A percentile compares a stretch with the other conserved stretches of the same genome.
These are phyloP conservation scores for Zasmidium citrigriseum DNA, from an alignment of 2,329 filamentous ascomycete species.

Conservation along the genomic window DNA sequence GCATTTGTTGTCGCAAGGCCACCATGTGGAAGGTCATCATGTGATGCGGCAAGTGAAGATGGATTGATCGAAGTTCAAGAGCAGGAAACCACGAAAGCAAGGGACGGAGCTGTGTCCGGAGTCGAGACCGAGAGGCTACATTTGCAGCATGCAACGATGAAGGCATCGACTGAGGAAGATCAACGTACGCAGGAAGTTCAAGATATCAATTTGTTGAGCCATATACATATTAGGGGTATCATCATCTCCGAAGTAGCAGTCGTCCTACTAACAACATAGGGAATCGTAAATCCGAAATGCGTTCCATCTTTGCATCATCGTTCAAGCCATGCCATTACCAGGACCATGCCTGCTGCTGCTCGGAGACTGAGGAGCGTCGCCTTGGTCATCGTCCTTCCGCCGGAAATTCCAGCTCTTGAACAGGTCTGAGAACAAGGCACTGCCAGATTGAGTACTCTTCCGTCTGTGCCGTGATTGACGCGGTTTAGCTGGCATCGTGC, in stretches of 20 bases:
- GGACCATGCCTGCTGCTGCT: constrained; percentile 2
- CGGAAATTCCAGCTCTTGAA: constrained; percentile 29
- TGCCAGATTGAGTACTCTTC: constrained; percentile 25
- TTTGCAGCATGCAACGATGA: too few species aligned
- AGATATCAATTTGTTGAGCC: not conserved
- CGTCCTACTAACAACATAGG: not conserved
- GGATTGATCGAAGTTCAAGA: too few species aligned
- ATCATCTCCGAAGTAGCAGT: not conserved
- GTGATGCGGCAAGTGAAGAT: too few species aligned
- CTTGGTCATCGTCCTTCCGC: constrained; percentile 22
- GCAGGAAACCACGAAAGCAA: too few species aligned
- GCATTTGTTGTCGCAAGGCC: too few species aligned
- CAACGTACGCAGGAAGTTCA: too few species aligned
- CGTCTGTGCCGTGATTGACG: constrained; percentile 14
- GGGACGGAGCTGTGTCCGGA: too few species aligned
- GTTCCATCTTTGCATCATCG: not conserved
- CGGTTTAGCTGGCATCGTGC: constrained; percentile 22
- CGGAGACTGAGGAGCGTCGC: constrained; percentile 7
- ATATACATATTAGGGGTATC: constrained; percentile 2
- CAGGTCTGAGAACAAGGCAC: constrained; percentile 35
- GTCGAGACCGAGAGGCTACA: too few species aligned
- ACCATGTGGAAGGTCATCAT: too few species aligned
- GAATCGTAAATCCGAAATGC: not conserved
- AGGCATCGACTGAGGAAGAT: too few species aligned
- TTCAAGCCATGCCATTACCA: not conserved